Evolutionary conservation across 2,329 filamentous ascomycete genomes (phyloP), one percentile per base, ranked within the genome.

Genomic region (Tolypocladium inflatum): DNA sequence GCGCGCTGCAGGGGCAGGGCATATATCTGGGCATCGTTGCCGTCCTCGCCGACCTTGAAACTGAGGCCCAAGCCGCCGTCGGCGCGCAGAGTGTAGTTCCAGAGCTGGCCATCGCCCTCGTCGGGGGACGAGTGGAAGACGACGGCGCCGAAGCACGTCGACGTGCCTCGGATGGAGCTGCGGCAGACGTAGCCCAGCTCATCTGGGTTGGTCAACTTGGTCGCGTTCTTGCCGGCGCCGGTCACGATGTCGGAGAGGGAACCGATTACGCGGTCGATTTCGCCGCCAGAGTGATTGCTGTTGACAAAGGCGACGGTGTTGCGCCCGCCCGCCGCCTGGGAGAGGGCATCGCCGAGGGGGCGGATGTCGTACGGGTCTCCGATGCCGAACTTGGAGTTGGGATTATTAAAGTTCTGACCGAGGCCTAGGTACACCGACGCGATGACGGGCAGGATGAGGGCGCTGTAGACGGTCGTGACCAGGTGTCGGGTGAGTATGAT

Each of bases 41-140:
- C 78, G 52, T 78, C 71, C n/a, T 76, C 76, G 38, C 85, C 77
- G 37, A 88, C 81, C 62, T 86, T 79, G 60, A 95, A 85, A 56
- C 80, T 81, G 8, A 72, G 69, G 33, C 61, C 60, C 58, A 96
- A 78, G 1, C 84, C 78, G 39, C 87, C 87, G 68, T 96, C 92
- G 4, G 85, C 85, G 58, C 89, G 80, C 33, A 96, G 78, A 0
- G 90, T 92, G 68, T 96, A 97, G 72, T 94, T 95, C 92, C 92
- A 96, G 51, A 82, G 72, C 2, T 81, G 80, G 6, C 79, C 80
- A 1, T 70, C 62, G 11, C 90, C 90, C 73, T 94, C 86, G 2
- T 73, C 79, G 0, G 91, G 90, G 5, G 90, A 95, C 0, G 87
- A 87, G 57, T 84, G 78, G 74, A 95, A 93, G 7, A 88, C 83